Evolutionary conservation across 257 asterid genomes (phyloP).

Genomic region (Solanum chmielewskii): DNA sequence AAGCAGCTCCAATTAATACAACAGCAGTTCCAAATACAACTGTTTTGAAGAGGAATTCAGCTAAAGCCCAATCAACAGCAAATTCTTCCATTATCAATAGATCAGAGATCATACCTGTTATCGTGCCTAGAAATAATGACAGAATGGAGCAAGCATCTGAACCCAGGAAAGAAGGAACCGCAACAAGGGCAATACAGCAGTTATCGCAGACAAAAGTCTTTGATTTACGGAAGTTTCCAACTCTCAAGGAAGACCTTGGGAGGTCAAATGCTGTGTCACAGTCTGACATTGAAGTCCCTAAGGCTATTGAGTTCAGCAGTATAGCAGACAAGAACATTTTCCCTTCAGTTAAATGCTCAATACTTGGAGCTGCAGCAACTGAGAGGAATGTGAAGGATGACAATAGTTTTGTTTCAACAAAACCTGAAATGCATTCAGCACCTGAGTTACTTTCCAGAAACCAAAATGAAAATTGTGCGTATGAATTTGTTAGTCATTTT

Average conservation of each 20-base stretch:
- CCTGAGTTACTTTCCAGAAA: conserved; percentile 28
- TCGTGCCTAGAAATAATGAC: conserved; percentile 71
- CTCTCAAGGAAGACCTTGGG: conserved; percentile 52
- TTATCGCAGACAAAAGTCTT: conserved; percentile 56
- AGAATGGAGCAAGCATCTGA: conserved; percentile 66
- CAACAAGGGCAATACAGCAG: conserved; percentile 39
- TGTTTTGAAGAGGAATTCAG: conserved; percentile 53
- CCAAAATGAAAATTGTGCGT: conserved; percentile 54
- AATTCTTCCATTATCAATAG: conserved; percentile 37
- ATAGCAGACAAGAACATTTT: conserved; percentile 33
- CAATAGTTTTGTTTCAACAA: conserved; percentile 28
- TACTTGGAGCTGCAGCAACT: conserved; percentile 18
- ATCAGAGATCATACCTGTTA: conserved; percentile 62
- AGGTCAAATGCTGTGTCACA: conserved; percentile 27
- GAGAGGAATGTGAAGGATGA: conserved; percentile 48
- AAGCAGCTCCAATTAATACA: conserved; percentile 40
- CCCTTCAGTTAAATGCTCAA: conserved; percentile 39
- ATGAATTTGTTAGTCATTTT: conserved; percentile 5
- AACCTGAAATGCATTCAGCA: conserved; percentile 28
- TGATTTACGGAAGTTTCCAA: conserved; percentile 38
- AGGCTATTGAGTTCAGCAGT: conserved; percentile 25
- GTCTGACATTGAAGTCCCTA: conserved; percentile 44
- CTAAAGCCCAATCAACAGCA: conserved; percentile 49
- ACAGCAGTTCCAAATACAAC: conserved; percentile 27
- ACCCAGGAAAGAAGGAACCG: conserved; percentile 66